Conservation (phyloP, 2,329 filamentous ascomycete genomes). For the Penicillium sp. region DNA sequence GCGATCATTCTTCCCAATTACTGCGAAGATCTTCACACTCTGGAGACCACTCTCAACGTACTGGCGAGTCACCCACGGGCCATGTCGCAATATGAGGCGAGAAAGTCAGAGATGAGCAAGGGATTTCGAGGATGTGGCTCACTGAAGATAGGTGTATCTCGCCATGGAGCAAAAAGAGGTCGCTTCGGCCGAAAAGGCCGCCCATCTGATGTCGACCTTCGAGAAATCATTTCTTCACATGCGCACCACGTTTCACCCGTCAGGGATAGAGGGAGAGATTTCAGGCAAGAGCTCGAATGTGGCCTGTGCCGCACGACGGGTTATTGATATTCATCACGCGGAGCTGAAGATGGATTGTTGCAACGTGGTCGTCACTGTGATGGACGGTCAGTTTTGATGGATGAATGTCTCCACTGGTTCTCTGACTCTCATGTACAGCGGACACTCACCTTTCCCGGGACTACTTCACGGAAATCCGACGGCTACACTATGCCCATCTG, state of each 20-base stretch:
- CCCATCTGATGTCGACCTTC: constrained; percentile 61
- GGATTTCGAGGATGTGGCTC: too few relatives aligned
- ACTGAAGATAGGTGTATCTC: constrained; percentile 67
- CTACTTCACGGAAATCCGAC: constrained; percentile 64
- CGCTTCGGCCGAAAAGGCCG: constrained; percentile 60
- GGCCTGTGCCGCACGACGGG: constrained; percentile 59
- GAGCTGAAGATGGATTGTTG: constrained; percentile 40
- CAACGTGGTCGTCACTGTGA: constrained; percentile 66
- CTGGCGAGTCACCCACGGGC: constrained; percentile 66
- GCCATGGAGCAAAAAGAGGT: constrained; percentile 70
- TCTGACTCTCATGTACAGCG: constrained; percentile 16
- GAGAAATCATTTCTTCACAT: constrained; percentile 64
- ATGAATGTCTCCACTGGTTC: not conserved
- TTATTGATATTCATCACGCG: constrained; percentile 23
- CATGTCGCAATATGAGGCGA: constrained; percentile 64
- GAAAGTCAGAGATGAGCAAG: constrained; percentile 28
- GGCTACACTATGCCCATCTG: constrained; percentile 57
- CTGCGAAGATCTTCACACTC: constrained; percentile 67
- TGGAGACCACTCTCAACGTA: constrained; percentile 67
- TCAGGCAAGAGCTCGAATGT: constrained; percentile 74
- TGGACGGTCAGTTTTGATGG: constrained; percentile 68
- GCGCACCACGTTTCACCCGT: constrained; percentile 65
- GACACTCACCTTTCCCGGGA: constrained; percentile 64
- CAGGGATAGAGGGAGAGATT: constrained; percentile 63
- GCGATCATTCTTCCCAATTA: constrained; percentile 71